Percentiles rank a stretch among this genome's conserved stretches.
Evolutionary conservation across 129 eudicot species (phyloP).

Genomic region (Mikania micrantha): DNA sequence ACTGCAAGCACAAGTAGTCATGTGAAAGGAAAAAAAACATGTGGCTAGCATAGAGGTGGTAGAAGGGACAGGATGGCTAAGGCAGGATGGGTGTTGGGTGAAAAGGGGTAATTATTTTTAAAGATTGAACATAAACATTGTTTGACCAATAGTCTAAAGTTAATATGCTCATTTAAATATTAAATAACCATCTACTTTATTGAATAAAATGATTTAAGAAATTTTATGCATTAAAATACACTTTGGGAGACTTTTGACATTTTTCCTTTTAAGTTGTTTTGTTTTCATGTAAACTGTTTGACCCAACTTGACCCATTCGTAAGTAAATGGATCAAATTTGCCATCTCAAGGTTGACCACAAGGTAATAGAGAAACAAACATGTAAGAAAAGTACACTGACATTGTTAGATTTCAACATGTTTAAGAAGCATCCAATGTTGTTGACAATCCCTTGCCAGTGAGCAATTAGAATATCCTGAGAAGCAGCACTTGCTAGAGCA

Average conservation of each 20-base stretch:
- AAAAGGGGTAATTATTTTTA: background rate
- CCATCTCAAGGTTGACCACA: background rate
- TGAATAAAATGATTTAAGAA: background rate
- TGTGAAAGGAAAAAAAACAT: background rate
- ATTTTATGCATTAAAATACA: background rate
- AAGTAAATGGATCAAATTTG: background rate
- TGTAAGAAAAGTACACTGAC: constrained; percentile 35
- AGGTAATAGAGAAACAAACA: constrained; percentile 17
- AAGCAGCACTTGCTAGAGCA: constrained; percentile 76
- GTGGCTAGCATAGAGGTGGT: background rate
- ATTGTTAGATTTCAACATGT: constrained; percentile 65
- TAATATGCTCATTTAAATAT: background rate
- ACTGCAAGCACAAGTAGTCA: background rate
- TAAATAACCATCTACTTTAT: background rate
- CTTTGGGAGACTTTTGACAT: background rate
- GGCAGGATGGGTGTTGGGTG: background rate
- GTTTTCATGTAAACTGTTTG: background rate
- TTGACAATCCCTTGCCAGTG: constrained; percentile 97
- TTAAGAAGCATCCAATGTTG: constrained; percentile 72
- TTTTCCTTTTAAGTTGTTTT: background rate
- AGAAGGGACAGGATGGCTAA: background rate
- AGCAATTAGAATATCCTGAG: constrained; percentile 75
- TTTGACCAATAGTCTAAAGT: background rate
- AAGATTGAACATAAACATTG: background rate
- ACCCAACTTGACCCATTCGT: background rate